These are phyloP conservation scores for Penicillium sp. DNA, from an alignment of 2,329 filamentous ascomycete genomes.

Conservation along the genomic window DNA sequence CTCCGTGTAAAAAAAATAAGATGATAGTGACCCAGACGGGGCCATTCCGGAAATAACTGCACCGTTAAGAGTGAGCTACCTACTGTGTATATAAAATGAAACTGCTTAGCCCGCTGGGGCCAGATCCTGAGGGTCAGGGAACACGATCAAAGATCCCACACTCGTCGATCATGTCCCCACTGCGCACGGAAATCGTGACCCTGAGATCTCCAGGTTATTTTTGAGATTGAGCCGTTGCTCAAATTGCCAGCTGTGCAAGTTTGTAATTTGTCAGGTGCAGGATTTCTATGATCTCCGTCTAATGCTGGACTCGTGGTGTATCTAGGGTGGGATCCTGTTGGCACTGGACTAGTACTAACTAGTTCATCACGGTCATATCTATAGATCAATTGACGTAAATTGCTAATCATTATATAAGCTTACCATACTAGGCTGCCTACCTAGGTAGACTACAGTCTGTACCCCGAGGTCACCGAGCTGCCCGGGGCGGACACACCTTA, in stretches of 20 bases:
- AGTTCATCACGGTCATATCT: too few relatives aligned
- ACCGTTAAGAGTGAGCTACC: too few relatives aligned
- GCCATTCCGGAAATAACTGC: background rate
- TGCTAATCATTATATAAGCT: too few relatives aligned
- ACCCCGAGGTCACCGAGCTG: too few relatives aligned
- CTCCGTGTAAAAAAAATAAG: too few relatives aligned
- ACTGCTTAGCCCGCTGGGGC: background rate
- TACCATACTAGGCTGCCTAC: too few relatives aligned
- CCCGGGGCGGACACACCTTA: too few relatives aligned
- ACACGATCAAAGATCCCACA: background rate
- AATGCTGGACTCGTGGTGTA: too few relatives aligned
- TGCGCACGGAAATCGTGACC: background rate
- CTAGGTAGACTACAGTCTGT: too few relatives aligned
- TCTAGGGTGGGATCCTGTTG: background rate
- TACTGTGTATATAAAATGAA: too few relatives aligned
- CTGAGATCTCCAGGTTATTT: background rate
- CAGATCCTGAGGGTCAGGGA: background rate
- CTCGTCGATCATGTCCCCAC: background rate
- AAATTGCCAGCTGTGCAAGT: background rate
- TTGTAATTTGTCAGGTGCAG: background rate
- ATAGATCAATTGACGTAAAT: too few relatives aligned
- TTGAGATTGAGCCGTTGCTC: background rate
- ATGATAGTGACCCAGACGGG: background rate
- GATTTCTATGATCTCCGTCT: background rate
- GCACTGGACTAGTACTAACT: background rate